A percentile compares a stretch with the other conserved stretches of the same genome.
These are phyloP conservation scores for Acanthamoeba triangularis DNA, from an alignment of 208 protist species.

Conservation along the genomic window DNA sequence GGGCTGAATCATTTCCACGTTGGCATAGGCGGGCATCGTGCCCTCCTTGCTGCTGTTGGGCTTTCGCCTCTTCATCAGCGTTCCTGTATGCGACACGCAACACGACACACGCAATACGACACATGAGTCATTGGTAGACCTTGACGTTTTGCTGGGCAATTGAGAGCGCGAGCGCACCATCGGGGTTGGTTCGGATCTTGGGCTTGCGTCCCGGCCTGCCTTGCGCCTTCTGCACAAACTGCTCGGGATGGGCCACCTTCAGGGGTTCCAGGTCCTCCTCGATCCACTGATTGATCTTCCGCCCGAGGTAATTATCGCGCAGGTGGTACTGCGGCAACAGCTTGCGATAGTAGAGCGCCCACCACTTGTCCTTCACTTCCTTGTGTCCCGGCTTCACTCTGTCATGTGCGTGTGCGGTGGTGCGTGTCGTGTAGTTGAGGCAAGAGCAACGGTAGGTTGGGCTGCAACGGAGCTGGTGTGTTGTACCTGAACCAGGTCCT, in stretches of 20 bases:
- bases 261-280: conserved; percentile 80
- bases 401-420: background rate
- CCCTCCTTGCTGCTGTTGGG: conserved; percentile 82
- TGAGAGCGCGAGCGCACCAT: background rate
- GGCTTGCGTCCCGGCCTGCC: conserved; percentile 53
- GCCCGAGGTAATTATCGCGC: conserved; percentile 81
- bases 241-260: conserved; percentile 3
- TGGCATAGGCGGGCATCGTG: conserved; percentile 78
- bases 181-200: conserved; percentile 24
- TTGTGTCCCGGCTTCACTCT: conserved; percentile 82
- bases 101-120: background rate
- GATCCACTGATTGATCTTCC: conserved; percentile 85
- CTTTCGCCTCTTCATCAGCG: conserved; percentile 77
- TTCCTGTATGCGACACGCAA: background rate
- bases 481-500: conserved; percentile 79
- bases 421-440: background rate
- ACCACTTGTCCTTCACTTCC: conserved; percentile 85
- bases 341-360: conserved; percentile 84
- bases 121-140: background rate
- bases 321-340: conserved; percentile 81
- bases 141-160: background rate
- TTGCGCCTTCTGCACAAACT: conserved; percentile 34
- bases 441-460: too few species aligned
- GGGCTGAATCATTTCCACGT: conserved; percentile 82
- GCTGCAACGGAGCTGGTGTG: background rate